Evolutionary conservation across 2,329 filamentous ascomycete genomes (phyloP).

Genomic region (Rutstroemia sydowiana): DNA sequence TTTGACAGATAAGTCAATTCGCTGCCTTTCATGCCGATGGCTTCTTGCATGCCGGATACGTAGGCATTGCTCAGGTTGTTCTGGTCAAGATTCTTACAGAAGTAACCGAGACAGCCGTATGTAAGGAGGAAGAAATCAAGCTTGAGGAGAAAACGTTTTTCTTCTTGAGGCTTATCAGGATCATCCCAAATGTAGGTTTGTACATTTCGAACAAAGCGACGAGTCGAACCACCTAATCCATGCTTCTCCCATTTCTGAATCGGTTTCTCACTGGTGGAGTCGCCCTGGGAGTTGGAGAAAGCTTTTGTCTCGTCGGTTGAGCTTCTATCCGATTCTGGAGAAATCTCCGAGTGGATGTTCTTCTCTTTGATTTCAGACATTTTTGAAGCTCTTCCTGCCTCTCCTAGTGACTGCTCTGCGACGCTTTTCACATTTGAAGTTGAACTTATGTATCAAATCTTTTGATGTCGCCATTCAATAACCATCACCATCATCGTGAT

Average conservation of each 20-base stretch:
- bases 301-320: background rate
- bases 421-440: background rate
- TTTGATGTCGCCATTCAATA: background rate
- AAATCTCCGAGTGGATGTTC: background rate
- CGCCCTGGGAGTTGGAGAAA: background rate
- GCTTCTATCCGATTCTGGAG: background rate
- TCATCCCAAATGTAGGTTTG: conserved; percentile 29
- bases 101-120: conserved; percentile 39
- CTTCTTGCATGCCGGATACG: conserved; percentile 40
- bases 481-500: background rate
- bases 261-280: too few species aligned
- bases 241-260: conserved; percentile 16
- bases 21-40: conserved; percentile 43
- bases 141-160: conserved; percentile 41
- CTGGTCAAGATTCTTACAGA: conserved; percentile 39
- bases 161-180: conserved; percentile 28
- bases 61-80: conserved; percentile 33
- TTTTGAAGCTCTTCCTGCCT: background rate
- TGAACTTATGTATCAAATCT: background rate
- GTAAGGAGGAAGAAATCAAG: conserved; percentile 42
- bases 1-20: conserved; percentile 46
- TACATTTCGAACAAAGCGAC: conserved; percentile 13
- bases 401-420: background rate
- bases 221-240: conserved; percentile 10
- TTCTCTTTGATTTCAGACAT: conserved; percentile 2